Percentiles rank a stretch among this genome's conserved stretches.
These are phyloP conservation scores for Mortierella hygrophila DNA, from an alignment of 192 early-diverging fungal species.

Conservation along the genomic window DNA sequence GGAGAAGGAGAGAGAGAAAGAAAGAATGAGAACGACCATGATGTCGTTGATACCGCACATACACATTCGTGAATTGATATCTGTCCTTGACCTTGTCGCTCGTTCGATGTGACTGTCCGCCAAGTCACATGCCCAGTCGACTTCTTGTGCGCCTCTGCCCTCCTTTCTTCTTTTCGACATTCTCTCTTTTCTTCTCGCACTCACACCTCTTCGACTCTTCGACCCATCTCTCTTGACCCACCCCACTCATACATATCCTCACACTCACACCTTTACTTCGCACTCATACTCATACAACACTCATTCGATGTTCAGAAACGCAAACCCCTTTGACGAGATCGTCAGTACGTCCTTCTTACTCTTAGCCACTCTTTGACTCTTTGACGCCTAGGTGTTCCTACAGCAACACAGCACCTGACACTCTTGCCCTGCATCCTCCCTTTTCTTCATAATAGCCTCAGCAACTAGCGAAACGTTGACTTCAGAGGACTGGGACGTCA, in stretches of 20 bases:
- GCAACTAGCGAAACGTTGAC: constrained; percentile 95
- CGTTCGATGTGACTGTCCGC: neutral
- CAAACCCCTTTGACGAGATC: constrained; percentile 67
- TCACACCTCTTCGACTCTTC: neutral
- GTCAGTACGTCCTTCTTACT: constrained; percentile 57
- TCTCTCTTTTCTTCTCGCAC: neutral
- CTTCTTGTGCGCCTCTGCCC: neutral
- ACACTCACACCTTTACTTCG: neutral
- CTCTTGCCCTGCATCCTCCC: neutral
- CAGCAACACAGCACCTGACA: neutral
- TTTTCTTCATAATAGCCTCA: constrained; percentile 60
- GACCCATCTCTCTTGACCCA: neutral
- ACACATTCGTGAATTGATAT: too few relatives aligned
- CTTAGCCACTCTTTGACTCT: neutral
- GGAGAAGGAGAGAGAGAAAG: neutral
- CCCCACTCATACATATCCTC: neutral
- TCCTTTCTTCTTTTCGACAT: neutral
- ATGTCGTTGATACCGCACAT: too few relatives aligned
- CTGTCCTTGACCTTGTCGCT: too few relatives aligned
- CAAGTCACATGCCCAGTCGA: neutral
- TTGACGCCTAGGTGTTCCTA: neutral
- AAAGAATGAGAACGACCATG: too few relatives aligned
- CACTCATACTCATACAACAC: neutral
- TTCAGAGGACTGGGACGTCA: constrained; percentile 93
- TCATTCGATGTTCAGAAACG: constrained; percentile 58